Base-by-base conservation (phyloP, 371 early-diverging fungal species). In the Funneliformis caledonium region DNA sequence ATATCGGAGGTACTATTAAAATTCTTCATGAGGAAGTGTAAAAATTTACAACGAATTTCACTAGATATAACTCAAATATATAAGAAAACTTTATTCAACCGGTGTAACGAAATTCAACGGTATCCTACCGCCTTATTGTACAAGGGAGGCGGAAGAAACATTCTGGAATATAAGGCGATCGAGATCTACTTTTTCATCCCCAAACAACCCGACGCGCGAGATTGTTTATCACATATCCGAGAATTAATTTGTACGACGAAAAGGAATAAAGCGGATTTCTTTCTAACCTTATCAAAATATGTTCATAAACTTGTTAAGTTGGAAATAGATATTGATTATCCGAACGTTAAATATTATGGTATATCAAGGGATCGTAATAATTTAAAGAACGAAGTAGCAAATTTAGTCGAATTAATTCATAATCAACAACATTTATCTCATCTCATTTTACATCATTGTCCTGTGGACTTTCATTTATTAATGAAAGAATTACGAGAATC, bases 191-290 rank as follows among this genome's bases (percentile, higher is more conserved):
- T 43, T 45, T 43, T 45, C 16, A n/a, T 70, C 43, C 37, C 8
- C 45, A 42, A 33, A 22, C 62, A 76, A 45, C 10, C 60, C 11
- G n/a, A 31, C 3, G 37, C 45, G 14, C 26, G 8, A 14, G 16
- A 60, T 33, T 65, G 65, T 65, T 50, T 77, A 65, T 22, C 33
- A 16, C 1, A 77, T 37, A 26, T 77, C 9, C 48, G 33, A 5
- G 65, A 77, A 47, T 65, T 77, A 22, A 77, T 61, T 65, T 77
- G 77, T 50, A 77, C 77, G 47, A 77, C 77, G 31, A 77, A 33
- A 47, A 37, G 43, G 5, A 26, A 19, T 11, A 77, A 64, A 50
- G 4, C 77, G 45, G 50, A 45, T 45, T 48, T 77, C 2, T 65
- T 77, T 31, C 14, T 48, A 8, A 6, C 62, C n/a, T 14, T 77